These are phyloP conservation scores for Aspergillus nidulans DNA, from an alignment of 495 filamentous ascomycete genomes.

Conservation along the genomic window DNA sequence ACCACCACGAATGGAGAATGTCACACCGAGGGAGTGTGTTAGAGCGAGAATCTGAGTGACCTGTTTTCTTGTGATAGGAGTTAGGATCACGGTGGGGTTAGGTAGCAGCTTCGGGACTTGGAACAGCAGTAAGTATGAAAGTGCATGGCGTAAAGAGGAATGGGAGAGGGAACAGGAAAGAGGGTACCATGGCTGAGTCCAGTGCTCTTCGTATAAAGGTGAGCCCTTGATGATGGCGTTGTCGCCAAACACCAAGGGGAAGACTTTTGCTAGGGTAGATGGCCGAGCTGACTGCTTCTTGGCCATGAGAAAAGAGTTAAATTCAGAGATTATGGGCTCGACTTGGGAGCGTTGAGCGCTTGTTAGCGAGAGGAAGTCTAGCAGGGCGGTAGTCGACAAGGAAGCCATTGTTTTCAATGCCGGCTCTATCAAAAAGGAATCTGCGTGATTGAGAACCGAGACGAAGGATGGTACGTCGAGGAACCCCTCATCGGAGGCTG, in stretches of 20 bases:
- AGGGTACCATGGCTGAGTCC: not conserved
- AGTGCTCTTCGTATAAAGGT: not conserved
- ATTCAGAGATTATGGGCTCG: not conserved
- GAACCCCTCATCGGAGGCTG: too few relatives aligned
- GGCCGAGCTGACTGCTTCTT: slow-evolving; percentile 1
- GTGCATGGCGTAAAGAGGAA: not conserved
- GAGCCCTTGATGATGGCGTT: slow-evolving; percentile 5
- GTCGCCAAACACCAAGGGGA: slow-evolving; percentile 9
- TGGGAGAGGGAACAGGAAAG: not conserved
- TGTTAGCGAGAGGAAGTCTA: not conserved
- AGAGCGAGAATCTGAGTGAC: not conserved
- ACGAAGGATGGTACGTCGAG: too few relatives aligned
- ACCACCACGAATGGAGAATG: slow-evolving; percentile 8
- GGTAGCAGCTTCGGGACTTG: slow-evolving; percentile 9
- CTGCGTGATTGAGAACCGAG: too few relatives aligned
- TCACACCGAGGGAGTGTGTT: too few relatives aligned
- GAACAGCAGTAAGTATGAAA: not conserved
- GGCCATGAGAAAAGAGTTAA: not conserved
- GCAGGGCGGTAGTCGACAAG: not conserved
- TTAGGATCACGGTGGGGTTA: slow-evolving; percentile 9
- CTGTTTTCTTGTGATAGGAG: not conserved
- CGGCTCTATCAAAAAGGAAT: not conserved
- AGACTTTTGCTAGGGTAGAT: not conserved
- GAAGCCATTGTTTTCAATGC: not conserved
- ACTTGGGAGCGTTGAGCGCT: not conserved